Base-by-base conservation (phyloP, 306 rosid species). In the Chamaecrista fasciculata region DNA sequence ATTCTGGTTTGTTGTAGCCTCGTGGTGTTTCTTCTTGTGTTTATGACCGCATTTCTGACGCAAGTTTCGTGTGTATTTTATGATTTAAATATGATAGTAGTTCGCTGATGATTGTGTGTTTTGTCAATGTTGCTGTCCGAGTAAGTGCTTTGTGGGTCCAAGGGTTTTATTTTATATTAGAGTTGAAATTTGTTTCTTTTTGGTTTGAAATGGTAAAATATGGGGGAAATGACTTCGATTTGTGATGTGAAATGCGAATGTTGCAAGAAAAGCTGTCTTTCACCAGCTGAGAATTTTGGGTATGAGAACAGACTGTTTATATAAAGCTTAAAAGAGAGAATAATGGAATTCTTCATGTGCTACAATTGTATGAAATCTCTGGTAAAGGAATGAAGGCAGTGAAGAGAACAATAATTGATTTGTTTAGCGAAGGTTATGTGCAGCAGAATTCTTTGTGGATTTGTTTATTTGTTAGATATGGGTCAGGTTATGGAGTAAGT, bases 11-110 rank as follows among this genome's bases (percentile, higher is more conserved):
- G 39, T 23, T 49, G n/a, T 72, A n/a, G 9, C 33, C 43, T 58
- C 10, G 48, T 57, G 26, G n/a, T 34, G 66, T 57, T 57, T 20
- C 6, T 48, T 29, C 16, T 48, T 39, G 59, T 44, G 46, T 66
- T 72, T 53, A 26, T 67, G 12, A 25, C 39, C 47, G 29, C 69
- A 74, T 69, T 52, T 78, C 37, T 60, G n/a, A 68, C 37, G 59
- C 60, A 43, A 55, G 51, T 57, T 1, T 69, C 9, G 11, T 0
- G 4, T 66, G n/a, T n/a, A n/a, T n/a, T n/a, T n/a, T n/a, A 16
- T 39, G 48, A 37, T 8, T 59, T 65, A 24, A 42, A 25, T 44
- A 14, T 51, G 57, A 56, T n/a, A n/a, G n/a, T 50, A 4, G 21
- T 70, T 19, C 10, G 50, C 20, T 39, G 6, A 16, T 28, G 63